phyloP scores from a whole-genome alignment of 163 green algal genomes.

The Scenedesmus sp. region DNA sequence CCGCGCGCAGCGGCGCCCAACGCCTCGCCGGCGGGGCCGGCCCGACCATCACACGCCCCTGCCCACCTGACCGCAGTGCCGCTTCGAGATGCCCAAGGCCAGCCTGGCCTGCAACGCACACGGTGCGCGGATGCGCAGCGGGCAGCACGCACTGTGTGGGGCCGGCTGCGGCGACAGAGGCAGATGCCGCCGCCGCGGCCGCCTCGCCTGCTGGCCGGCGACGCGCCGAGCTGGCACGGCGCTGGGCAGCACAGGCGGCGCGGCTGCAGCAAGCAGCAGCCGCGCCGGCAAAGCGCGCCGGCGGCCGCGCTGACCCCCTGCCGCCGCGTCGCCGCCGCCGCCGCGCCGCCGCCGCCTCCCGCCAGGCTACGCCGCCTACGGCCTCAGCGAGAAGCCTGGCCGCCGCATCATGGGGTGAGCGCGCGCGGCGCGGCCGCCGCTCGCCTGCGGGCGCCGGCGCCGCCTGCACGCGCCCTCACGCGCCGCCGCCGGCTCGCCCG shows the following conservation, averaged over 20 bases:
- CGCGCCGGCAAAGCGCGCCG: neutral
- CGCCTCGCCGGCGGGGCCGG: too few relatives aligned
- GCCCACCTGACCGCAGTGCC: neutral
- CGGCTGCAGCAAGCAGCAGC: neutral
- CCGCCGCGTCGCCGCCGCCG: neutral
- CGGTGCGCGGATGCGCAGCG: too few relatives aligned
- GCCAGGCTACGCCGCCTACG: neutral
- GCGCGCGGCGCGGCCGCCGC: neutral
- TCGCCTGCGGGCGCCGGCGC: neutral
- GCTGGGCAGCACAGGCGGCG: neutral
- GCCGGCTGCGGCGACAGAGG: too few relatives aligned
- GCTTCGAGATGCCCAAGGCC: neutral
- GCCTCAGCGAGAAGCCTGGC: conserved; percentile 6
- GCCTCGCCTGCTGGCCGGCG: too few relatives aligned
- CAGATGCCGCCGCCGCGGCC: too few relatives aligned
- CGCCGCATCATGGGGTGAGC: conserved; percentile 38
- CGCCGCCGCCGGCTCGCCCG: too few relatives aligned
- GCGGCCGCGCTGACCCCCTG: neutral
- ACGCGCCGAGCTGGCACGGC: neutral
- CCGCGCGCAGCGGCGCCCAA: neutral
- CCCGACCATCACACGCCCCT: neutral
- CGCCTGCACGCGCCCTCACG: neutral
- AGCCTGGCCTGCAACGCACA: neutral
- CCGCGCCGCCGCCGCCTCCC: too few relatives aligned
- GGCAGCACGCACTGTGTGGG: too few relatives aligned